These are phyloP conservation scores for Pelargonium citronellum DNA, from an alignment of 441 rosid genomes.

Conservation along the genomic window DNA sequence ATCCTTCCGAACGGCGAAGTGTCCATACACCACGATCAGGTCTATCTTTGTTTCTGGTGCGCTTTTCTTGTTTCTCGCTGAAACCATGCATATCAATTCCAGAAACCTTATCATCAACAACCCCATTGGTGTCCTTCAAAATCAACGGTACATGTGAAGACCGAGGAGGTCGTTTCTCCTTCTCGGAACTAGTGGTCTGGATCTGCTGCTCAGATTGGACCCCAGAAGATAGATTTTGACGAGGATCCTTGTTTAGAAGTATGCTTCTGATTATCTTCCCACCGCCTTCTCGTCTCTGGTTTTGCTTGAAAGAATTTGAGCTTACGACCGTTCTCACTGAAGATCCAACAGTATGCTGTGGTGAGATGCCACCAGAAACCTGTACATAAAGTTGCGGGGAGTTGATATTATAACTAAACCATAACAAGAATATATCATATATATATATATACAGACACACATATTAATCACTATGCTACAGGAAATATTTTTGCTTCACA, in stretches of 20 bases:
- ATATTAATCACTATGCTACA: background rate
- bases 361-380: conserved; percentile 29
- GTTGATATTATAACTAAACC: background rate
- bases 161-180: conserved; percentile 47
- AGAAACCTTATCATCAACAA: conserved; percentile 39
- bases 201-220: conserved; percentile 43
- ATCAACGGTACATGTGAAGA: conserved; percentile 32
- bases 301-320: conserved; percentile 33
- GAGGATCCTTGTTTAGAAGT: conserved; percentile 44
- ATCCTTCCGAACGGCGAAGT: conserved; percentile 55
- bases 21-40: conserved; percentile 68
- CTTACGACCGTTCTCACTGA: conserved; percentile 32
- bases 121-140: conserved; percentile 43
- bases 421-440: no score
- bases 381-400: conserved; percentile 13
- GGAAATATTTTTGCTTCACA: background rate
- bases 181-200: conserved; percentile 33
- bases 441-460: background rate
- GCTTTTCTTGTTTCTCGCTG: conserved; percentile 50
- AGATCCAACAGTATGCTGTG: conserved; percentile 28
- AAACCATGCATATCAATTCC: conserved; percentile 38
- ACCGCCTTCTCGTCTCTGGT: conserved; percentile 40
- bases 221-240: conserved; percentile 35
- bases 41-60: conserved; percentile 55
- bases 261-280: conserved; percentile 46